phyloP scores from a whole-genome alignment of 1,284 basidiomycete genomes.

The Tylopilus orsonianus region DNA sequence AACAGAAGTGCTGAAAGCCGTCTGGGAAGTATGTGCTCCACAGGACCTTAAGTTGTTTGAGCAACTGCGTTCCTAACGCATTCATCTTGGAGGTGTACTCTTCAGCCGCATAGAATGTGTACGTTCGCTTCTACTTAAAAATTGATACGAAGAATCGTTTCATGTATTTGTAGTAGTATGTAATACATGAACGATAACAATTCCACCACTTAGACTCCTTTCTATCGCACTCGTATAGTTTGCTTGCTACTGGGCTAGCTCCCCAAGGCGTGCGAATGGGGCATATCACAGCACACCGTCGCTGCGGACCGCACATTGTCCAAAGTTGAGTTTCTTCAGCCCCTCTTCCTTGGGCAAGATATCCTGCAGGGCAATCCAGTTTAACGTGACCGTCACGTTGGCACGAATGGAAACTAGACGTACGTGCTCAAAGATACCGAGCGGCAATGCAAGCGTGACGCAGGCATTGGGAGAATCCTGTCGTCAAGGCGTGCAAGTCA shows the following conservation, averaged over 20 bases:
- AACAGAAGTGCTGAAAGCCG: conserved; percentile 20
- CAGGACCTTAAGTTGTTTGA: conserved; percentile 15
- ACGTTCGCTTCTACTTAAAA: too few relatives aligned
- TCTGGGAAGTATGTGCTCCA: conserved; percentile 26
- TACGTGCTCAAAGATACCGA: conserved; percentile 73
- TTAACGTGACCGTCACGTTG: neutral
- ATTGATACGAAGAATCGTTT: neutral
- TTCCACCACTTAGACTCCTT: neutral
- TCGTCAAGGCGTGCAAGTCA: neutral
- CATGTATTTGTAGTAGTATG: neutral
- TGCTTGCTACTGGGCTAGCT: too few relatives aligned
- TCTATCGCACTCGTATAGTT: neutral
- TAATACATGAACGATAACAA: neutral
- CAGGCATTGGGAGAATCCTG: conserved; percentile 78
- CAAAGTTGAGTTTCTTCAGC: conserved; percentile 54
- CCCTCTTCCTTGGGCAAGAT: conserved; percentile 65
- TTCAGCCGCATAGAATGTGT: neutral
- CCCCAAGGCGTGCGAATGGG: too few relatives aligned
- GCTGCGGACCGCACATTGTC: conserved; percentile 65
- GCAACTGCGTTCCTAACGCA: conserved; percentile 3
- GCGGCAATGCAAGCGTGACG: conserved; percentile 69
- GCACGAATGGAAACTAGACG: conserved; percentile 18
- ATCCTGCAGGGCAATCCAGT: conserved; percentile 40
- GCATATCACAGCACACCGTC: conserved; percentile 49
- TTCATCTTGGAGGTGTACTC: neutral